A percentile compares a stretch with the other conserved stretches of the same genome.
Evolutionary conservation across 2,329 filamentous ascomycete species (phyloP).

Genomic region (Colletotrichum sp.): DNA sequence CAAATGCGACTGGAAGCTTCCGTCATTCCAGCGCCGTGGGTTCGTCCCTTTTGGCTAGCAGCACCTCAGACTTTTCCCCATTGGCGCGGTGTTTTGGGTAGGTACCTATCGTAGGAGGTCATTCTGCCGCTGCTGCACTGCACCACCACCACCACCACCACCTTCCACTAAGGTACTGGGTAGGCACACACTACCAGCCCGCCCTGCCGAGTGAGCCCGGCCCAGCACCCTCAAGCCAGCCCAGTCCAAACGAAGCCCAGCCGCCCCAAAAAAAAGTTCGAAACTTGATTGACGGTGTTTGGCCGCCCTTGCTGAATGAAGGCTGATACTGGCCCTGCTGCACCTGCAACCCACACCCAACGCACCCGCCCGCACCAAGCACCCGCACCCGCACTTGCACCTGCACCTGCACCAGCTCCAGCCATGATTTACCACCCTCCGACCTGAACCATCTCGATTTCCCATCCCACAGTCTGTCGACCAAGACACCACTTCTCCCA

Average conservation of each 20-base stretch:
- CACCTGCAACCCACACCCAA: neutral
- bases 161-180: neutral
- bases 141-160: no score
- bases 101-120: neutral
- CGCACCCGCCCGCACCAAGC: neutral
- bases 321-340: neutral
- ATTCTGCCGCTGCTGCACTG: neutral
- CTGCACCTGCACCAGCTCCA: neutral
- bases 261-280: neutral
- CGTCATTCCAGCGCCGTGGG: conserved; percentile 5
- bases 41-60: neutral
- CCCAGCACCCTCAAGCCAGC: neutral
- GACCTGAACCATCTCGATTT: neutral
- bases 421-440: neutral
- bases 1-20: conserved; percentile 18
- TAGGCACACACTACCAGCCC: neutral
- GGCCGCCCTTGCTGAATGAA: neutral
- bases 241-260: neutral
- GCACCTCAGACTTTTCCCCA: neutral
- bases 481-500: neutral
- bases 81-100: neutral
- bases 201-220: neutral
- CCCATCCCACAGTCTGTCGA: neutral
- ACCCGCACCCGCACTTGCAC: neutral
- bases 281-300: neutral